Conservation (phyloP, 257 asterid genomes). For the Solanum lycopersicoides region DNA sequence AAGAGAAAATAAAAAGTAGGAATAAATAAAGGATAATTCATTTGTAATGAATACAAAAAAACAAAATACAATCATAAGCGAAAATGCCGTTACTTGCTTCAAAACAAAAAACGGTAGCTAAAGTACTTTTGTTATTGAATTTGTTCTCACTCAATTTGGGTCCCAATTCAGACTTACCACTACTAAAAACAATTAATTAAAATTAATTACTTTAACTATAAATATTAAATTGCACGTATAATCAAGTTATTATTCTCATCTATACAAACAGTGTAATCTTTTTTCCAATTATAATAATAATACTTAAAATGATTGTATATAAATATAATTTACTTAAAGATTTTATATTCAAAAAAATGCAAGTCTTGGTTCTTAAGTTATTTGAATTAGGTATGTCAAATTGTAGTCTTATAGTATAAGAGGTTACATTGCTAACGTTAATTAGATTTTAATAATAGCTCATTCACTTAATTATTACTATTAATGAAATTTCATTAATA, state of each 20-base stretch:
- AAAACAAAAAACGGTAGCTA: slow-evolving; percentile 21
- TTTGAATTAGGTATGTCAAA: neutral
- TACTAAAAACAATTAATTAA: neutral
- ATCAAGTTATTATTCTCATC: neutral
- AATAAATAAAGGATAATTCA: neutral
- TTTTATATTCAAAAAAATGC: neutral
- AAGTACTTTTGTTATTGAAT: neutral
- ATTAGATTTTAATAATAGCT: neutral
- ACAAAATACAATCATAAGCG: slow-evolving; percentile 25
- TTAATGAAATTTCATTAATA: neutral
- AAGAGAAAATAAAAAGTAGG: neutral
- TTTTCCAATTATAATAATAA: neutral
- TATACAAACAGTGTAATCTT: neutral
- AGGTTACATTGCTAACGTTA: neutral
- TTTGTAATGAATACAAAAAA: neutral
- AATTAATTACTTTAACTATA: neutral
- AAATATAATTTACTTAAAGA: too few relatives aligned
- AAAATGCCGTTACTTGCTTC: slow-evolving; percentile 47
- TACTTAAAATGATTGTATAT: neutral
- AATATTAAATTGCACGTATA: neutral
- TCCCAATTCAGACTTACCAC: neutral
- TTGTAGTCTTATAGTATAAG: neutral
- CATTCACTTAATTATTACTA: neutral
- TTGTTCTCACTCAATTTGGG: neutral
- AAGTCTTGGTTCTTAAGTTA: neutral